These are phyloP conservation scores for Echeveria elegans DNA, from an alignment of 164 flowering plant species.

Conservation along the genomic window DNA sequence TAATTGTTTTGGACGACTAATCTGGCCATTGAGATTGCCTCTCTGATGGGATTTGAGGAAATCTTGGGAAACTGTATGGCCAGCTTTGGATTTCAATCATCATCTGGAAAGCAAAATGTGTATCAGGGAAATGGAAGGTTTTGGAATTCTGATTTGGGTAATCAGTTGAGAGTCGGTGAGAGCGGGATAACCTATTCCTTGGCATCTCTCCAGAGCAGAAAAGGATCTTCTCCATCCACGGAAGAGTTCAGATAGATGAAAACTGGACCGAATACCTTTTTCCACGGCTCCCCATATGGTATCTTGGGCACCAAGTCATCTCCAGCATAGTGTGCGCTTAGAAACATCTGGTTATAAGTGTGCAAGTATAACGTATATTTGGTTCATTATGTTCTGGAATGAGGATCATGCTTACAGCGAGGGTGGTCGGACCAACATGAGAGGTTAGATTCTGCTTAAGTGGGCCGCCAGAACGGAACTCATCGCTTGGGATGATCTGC, in stretches of 20 bases:
- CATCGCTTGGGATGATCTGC: conserved; percentile 81
- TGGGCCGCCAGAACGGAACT: conserved; percentile 85
- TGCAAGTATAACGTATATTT: neutral
- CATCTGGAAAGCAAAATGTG: conserved; percentile 32
- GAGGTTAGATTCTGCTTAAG: conserved; percentile 79
- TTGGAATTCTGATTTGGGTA: neutral
- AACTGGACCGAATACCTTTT: conserved; percentile 91
- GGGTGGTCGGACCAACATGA: conserved; percentile 76
- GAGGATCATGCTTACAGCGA: conserved; percentile 46
- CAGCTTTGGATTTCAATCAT: conserved; percentile 56
- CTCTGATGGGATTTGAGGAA: conserved; percentile 45
- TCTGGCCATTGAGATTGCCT: conserved; percentile 49
- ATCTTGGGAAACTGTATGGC: conserved; percentile 82
- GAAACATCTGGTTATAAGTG: conserved; percentile 44
- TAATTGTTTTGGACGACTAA: conserved; percentile 56
- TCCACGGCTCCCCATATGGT: conserved; percentile 65
- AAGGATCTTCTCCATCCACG: conserved; percentile 25
- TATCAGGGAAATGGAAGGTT: neutral
- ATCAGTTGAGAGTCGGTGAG: neutral
- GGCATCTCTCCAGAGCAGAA: conserved; percentile 38
- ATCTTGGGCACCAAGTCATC: conserved; percentile 38
- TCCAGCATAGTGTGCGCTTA: conserved; percentile 73
- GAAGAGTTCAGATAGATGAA: conserved; percentile 70
- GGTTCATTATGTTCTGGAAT: neutral
- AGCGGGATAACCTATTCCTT: conserved; percentile 28